Conservation (phyloP, 2,329 filamentous ascomycete genomes). For the Lasiodiplodia gonubiensis region DNA sequence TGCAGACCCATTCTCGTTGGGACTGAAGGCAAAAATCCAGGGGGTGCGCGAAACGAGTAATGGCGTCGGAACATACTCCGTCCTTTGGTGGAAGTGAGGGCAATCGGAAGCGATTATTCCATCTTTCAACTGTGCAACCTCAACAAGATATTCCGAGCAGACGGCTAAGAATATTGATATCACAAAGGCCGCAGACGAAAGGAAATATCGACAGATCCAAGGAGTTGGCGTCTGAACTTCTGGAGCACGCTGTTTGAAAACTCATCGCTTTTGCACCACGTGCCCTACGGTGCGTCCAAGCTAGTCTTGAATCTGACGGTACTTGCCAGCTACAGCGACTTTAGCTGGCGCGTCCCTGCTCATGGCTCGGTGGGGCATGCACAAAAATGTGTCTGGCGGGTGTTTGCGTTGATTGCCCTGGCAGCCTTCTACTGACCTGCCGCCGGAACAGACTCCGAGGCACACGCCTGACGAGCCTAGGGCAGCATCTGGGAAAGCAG, state of each 20-base stretch:
- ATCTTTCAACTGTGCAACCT: neutral
- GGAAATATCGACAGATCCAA: neutral
- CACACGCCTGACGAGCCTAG: neutral
- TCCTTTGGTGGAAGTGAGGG: constrained; percentile 25
- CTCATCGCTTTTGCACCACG: neutral
- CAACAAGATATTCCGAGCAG: neutral
- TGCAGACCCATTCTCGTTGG: constrained; percentile 45
- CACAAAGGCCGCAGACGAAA: neutral
- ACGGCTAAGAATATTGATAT: neutral
- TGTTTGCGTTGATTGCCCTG: neutral
- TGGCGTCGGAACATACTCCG: constrained; percentile 20
- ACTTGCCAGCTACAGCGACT: neutral
- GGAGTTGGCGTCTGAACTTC: neutral
- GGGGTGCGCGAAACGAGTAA: constrained; percentile 32
- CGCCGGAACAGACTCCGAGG: neutral
- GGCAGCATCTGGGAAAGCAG: neutral
- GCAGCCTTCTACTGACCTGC: neutral
- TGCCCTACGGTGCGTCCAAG: neutral
- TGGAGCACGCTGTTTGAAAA: neutral
- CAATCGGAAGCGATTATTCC: neutral
- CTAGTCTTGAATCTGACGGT: neutral
- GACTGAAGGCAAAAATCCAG: constrained; percentile 35
- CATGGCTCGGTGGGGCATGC: neutral
- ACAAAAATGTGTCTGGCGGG: neutral
- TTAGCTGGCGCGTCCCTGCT: neutral